Conservation (phyloP, 2,329 filamentous ascomycete species). For the Pseudogymnoascus sp. region DNA sequence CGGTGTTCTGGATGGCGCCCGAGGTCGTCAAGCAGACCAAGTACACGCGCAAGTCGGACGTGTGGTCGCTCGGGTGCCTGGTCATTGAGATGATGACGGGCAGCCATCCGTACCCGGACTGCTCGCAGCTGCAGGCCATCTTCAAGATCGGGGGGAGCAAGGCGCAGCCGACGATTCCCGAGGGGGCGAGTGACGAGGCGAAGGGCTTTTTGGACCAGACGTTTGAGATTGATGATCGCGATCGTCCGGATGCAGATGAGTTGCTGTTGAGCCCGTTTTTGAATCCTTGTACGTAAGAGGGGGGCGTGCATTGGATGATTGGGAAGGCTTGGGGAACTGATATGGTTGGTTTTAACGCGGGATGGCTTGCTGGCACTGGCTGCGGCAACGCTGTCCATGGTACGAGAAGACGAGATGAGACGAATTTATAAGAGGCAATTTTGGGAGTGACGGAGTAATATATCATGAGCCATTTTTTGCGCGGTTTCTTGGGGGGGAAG, state of each 20-base stretch:
- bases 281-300: conserved; percentile 37
- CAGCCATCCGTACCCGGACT: conserved; percentile 91
- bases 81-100: conserved; percentile 99
- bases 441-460: conserved; percentile 7
- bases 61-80: conserved; percentile 94
- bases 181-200: conserved; percentile 76
- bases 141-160: conserved; percentile 94
- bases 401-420: not conserved
- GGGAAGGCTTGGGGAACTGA: not conserved
- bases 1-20: conserved; percentile 99
- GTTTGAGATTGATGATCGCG: conserved; percentile 92
- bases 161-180: conserved; percentile 80
- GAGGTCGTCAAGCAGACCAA: conserved; percentile 97
- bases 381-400: not conserved
- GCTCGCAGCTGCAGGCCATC: conserved; percentile 93
- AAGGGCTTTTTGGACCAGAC: conserved; percentile 77
- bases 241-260: conserved; percentile 85
- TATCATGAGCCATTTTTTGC: conserved; percentile 4
- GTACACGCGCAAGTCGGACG: conserved; percentile 96
- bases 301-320: not conserved
- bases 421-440: not conserved
- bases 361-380: conserved; percentile 5
- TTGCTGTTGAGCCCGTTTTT: conserved; percentile 78
- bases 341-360: not conserved
- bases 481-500: not conserved